phyloP scores from a whole-genome alignment of 1,139 yeast species.

The Pichia sp. region DNA sequence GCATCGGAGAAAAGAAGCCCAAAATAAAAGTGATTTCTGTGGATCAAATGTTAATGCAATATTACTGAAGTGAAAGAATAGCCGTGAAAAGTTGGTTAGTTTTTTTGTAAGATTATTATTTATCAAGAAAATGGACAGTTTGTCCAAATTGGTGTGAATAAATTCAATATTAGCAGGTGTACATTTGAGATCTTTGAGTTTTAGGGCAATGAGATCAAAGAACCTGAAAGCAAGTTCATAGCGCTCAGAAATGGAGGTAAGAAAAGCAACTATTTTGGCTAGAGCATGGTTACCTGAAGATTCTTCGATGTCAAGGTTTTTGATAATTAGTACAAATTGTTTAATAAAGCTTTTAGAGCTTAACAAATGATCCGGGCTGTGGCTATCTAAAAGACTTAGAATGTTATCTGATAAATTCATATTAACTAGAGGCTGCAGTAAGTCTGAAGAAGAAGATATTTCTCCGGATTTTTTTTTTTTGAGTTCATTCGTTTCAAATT shows the following conservation, averaged over 20 bases:
- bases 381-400: neutral
- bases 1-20: constrained; percentile 5
- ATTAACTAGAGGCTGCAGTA: neutral
- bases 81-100: constrained; percentile 28
- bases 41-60: constrained; percentile 11
- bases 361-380: neutral
- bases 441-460: neutral
- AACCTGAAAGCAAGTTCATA: neutral
- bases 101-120: constrained; percentile 15
- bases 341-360: neutral
- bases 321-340: neutral
- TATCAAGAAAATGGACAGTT: neutral
- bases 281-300: neutral
- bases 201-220: constrained; percentile 7
- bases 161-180: neutral
- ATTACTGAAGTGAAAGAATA: constrained; percentile 28
- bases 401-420: neutral
- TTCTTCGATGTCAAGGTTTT: constrained; percentile 2
- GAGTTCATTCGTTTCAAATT: neutral
- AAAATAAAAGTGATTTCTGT: constrained; percentile 3
- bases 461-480: neutral
- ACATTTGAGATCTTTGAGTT: constrained; percentile 3
- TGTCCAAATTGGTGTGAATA: neutral
- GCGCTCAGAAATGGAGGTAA: neutral
- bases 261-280: neutral